Percentiles rank a stretch among this genome's conserved stretches.
Evolutionary conservation across 331 rosid genomes (phyloP).

Genomic region (Malus hybrid): DNA sequence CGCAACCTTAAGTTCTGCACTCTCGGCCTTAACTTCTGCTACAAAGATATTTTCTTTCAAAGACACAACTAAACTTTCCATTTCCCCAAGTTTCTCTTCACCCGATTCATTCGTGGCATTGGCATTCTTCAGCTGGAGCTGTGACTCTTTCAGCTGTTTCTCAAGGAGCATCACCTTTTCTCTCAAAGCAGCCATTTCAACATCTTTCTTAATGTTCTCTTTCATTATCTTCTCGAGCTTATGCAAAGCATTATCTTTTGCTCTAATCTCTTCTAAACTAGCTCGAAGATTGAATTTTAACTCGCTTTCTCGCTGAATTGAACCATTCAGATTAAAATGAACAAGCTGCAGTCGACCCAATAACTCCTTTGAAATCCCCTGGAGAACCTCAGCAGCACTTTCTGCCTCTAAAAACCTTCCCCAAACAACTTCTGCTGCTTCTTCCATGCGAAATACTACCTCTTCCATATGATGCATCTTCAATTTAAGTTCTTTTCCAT

Average conservation of each 20-base stretch:
- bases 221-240: constrained; percentile 28
- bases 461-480: constrained; percentile 77
- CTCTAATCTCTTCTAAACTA: constrained; percentile 41
- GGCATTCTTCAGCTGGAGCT: constrained; percentile 32
- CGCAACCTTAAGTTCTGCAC: constrained; percentile 65
- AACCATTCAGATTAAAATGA: constrained; percentile 53
- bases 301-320: constrained; percentile 55
- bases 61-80: constrained; percentile 53
- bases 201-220: constrained; percentile 31
- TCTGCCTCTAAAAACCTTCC: constrained; percentile 97
- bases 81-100: constrained; percentile 53
- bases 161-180: constrained; percentile 54
- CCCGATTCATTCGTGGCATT: constrained; percentile 31
- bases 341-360: constrained; percentile 60
- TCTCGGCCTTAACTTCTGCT: constrained; percentile 65
- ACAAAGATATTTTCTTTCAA: constrained; percentile 50
- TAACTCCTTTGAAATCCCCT: constrained; percentile 73
- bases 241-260: constrained; percentile 44
- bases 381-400: constrained; percentile 63
- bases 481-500: constrained; percentile 56
- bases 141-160: constrained; percentile 35
- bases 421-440: constrained; percentile 86
- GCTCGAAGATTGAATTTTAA: constrained; percentile 38
- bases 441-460: constrained; percentile 70
- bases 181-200: constrained; percentile 44